A percentile compares a stretch with the other conserved stretches of the same genome.
Evolutionary conservation across 2,329 filamentous ascomycete genomes (phyloP).

Genomic region (Cladorrhinum sp.): DNA sequence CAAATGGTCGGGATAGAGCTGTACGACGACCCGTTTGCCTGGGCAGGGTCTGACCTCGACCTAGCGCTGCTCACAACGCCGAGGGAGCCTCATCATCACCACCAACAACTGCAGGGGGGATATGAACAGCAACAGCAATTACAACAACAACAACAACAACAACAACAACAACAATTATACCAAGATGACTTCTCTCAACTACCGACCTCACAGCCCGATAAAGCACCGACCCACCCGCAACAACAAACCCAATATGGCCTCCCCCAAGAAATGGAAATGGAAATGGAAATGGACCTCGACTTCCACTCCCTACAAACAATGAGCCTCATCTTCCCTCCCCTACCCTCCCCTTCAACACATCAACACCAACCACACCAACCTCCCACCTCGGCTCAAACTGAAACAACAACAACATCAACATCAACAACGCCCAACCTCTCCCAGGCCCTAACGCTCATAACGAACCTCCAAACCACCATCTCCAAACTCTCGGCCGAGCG

Average conservation of each 20-base stretch:
- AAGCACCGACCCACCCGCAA: background rate
- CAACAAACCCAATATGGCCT: background rate
- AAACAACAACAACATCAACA: background rate
- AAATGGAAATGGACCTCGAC: slow-evolving; percentile 4
- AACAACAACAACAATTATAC: background rate
- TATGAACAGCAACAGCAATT: slow-evolving; percentile 3
- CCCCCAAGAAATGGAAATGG: background rate
- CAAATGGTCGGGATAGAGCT: background rate
- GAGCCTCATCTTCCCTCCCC: background rate
- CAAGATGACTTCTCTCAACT: background rate
- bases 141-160: slow-evolving; percentile 1
- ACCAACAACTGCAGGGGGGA: background rate
- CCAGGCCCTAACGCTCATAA: background rate
- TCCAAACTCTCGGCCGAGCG: background rate
- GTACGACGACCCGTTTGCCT: slow-evolving; percentile 8
- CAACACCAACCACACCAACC: background rate
- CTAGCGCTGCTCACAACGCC: slow-evolving; percentile 1
- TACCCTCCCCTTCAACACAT: background rate
- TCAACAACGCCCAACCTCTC: background rate
- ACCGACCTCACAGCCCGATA: background rate
- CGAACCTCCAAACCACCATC: background rate
- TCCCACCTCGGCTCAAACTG: background rate
- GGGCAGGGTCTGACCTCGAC: slow-evolving; percentile 8
- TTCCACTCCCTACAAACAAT: background rate
- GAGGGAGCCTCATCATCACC: background rate